Base-by-base conservation (phyloP, 306 rosid species). In the Betula pendula region DNA sequence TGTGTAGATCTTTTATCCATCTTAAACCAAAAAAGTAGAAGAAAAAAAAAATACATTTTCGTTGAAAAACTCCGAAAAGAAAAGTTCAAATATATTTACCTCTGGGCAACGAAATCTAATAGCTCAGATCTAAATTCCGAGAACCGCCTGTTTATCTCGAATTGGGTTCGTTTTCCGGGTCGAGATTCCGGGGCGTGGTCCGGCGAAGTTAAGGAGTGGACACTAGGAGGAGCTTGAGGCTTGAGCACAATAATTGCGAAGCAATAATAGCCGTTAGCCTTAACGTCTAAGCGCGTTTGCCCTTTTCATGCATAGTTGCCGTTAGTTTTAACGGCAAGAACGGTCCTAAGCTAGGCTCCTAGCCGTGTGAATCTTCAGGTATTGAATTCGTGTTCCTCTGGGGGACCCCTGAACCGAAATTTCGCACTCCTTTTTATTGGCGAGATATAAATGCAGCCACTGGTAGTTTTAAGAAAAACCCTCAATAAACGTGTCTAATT, bases 201-300 rank as follows among this genome's bases (percentile, higher is more conserved):
- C 9, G 43, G 72, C 47, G 42, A 56, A 53, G 71, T n/a, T 7
- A 24, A 4, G 52, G 60, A 50, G 66, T n/a, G 24, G 14, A 38
- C 19, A 62, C 60, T 12, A 38, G 12, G 47, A 15, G 12, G 48
- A 50, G 31, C 1, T 29, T 4, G 58, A 15, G 49, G 8, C 68
- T 56, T 33, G 58, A 13, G 50, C 51, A 4, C 81, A 81, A 85
- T 85, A 72, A 85, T 85, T 83, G 90, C 68, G 19, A 72, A 66
- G 59, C 62, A 67, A 77, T 16, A 25, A 75, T 75, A 70, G 82
- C 81, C 68, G 77, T 75, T 44, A 74, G 72, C 49, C 65, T 33
- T 62, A 70, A 83, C 73, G 85, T 69, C 76, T 2, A 62, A 52
- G 62, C 47, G 73, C 19, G 48, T 29, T 47, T 27, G 13, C 48